These are phyloP conservation scores for Suaeda aralocaspica DNA, from an alignment of 148 eudicot species.

Conservation along the genomic window DNA sequence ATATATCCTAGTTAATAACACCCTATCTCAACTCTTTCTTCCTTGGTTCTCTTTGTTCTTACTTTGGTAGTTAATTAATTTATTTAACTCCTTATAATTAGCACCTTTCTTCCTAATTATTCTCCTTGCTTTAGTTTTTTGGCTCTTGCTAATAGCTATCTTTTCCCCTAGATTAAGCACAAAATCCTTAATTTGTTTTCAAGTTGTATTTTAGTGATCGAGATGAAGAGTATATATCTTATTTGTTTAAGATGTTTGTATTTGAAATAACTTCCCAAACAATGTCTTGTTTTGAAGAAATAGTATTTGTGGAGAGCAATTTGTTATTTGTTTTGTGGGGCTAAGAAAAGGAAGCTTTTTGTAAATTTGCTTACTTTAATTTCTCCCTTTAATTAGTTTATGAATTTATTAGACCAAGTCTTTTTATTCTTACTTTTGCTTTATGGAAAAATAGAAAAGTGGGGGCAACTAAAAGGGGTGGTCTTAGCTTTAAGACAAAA, in stretches of 20 bases:
- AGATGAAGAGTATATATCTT: slow-evolving; percentile 8
- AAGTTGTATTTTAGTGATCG: slow-evolving; percentile 15
- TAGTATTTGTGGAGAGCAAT: neutral
- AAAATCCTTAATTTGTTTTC: neutral
- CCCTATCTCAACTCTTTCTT: neutral
- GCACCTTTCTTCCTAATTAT: slow-evolving; percentile 12
- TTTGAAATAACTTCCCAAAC: too few species aligned
- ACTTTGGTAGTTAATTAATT: neutral
- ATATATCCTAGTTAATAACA: slow-evolving; percentile 2
- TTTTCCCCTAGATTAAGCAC: slow-evolving; percentile 19
- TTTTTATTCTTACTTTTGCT: slow-evolving; percentile 45
- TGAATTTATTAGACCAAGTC: slow-evolving; percentile 16
- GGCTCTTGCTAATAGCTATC: slow-evolving; percentile 3
- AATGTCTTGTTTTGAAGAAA: slow-evolving; percentile 14
- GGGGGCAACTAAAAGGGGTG: slow-evolving; percentile 39
- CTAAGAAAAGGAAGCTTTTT: slow-evolving; percentile 18
- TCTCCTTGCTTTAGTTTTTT: slow-evolving; percentile 1
- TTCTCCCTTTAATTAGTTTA: slow-evolving; percentile 29
- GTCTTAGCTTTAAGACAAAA: slow-evolving; percentile 36
- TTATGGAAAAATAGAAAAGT: slow-evolving; percentile 45
- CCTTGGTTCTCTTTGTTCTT: neutral
- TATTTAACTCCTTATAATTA: neutral
- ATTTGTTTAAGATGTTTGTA: slow-evolving; percentile 45
- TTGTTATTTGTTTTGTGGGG: slow-evolving; percentile 25
- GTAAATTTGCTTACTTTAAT: slow-evolving; percentile 16